Evolutionary conservation across 345 rosid genomes (phyloP).

Genomic region (Cardamine chenopodiifolia): DNA sequence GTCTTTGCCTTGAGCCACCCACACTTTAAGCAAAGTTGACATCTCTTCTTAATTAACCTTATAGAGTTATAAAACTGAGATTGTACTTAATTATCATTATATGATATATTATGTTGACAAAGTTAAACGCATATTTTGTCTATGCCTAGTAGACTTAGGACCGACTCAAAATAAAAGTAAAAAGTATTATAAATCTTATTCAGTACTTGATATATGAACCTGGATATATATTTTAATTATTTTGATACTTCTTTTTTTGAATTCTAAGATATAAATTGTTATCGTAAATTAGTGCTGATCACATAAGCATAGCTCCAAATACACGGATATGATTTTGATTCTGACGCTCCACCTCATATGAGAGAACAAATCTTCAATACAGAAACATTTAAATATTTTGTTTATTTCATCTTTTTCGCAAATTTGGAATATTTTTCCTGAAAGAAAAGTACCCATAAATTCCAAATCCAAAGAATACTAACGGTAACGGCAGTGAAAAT

Average conservation of each 20-base stretch:
- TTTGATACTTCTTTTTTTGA: not conserved
- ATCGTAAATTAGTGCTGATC: not conserved
- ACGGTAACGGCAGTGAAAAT: conserved; percentile 60
- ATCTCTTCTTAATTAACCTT: conserved; percentile 1
- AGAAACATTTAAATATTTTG: not conserved
- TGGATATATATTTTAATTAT: not conserved
- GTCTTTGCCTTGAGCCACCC: conserved; percentile 29
- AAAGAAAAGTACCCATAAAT: conserved; percentile 66
- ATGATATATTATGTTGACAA: not conserved
- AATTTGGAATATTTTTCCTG: conserved; percentile 48
- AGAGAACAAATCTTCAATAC: conserved; percentile 10
- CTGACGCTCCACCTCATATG: not conserved
- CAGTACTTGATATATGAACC: not conserved
- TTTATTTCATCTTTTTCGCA: conserved; percentile 33
- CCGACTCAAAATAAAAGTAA: not conserved
- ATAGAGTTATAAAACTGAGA: not conserved
- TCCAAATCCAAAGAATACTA: conserved; percentile 76
- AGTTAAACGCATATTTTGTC: not conserved
- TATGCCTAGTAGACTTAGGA: not conserved
- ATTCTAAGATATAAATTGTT: too few species aligned
- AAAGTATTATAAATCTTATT: not conserved
- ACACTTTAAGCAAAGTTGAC: conserved; percentile 2
- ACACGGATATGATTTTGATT: not conserved
- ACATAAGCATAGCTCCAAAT: not conserved
- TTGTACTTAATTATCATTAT: not conserved